phyloP scores from a whole-genome alignment of 805 yeast genomes.

The Wickerhamiella dianesei region DNA sequence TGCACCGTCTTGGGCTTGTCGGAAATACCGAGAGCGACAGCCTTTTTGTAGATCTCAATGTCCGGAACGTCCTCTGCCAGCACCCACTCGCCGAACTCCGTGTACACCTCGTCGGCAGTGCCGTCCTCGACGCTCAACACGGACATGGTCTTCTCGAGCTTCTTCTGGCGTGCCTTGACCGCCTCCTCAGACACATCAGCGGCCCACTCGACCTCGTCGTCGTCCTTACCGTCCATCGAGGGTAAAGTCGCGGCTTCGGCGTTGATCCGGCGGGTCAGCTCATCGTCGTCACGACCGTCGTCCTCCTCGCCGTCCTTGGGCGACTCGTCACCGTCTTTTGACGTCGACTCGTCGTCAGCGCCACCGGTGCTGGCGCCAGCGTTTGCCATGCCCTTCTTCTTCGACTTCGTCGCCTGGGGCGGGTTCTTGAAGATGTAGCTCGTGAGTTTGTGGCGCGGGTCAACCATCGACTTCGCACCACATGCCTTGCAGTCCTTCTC shows the following conservation, averaged over 20 bases:
- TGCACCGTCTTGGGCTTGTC: constrained; percentile 67
- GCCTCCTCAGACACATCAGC: constrained; percentile 97
- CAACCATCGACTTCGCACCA: constrained; percentile 77
- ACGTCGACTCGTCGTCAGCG: constrained; percentile 19
- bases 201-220: constrained; percentile 91
- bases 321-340: constrained; percentile 21
- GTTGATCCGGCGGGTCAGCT: constrained; percentile 61
- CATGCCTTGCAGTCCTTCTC: constrained; percentile 96
- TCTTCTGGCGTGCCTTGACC: constrained; percentile 78
- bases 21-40: constrained; percentile 60
- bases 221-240: constrained; percentile 35
- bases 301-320: constrained; percentile 25
- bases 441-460: constrained; percentile 75
- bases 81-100: constrained; percentile 85
- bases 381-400: constrained; percentile 72
- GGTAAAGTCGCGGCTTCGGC: constrained; percentile 68
- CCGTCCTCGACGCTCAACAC: constrained; percentile 25
- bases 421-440: constrained; percentile 85
- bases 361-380: constrained; percentile 33
- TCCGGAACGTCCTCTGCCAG: constrained; percentile 61
- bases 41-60: constrained; percentile 85
- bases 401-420: constrained; percentile 32
- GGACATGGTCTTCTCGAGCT: constrained; percentile 45
- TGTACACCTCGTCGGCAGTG: constrained; percentile 38
- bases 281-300: constrained; percentile 50